Evolutionary conservation across 2,329 filamentous ascomycete species (phyloP), one percentile per base, ranked within the genome.

Genomic region (Colletotrichum aenigma): DNA sequence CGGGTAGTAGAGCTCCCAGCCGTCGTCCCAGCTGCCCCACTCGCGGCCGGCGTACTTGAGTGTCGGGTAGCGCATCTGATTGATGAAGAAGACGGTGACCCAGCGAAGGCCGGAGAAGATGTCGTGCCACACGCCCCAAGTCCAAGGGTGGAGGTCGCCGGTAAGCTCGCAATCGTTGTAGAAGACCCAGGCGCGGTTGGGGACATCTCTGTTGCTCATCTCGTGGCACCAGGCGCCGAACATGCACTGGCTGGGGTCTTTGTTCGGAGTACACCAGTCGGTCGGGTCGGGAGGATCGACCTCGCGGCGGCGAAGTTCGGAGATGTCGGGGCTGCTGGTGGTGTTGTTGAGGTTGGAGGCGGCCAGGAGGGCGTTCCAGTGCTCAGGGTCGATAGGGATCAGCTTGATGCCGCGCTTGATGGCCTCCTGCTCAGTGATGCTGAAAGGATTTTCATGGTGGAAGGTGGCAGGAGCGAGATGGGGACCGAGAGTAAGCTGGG

Each of bases 131-230:
- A 24, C 28, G 36, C 18, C 36, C 61, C 61, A 75, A 28, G 16
- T 26, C n/a, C 48, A 70, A 9, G 52, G 72, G 18, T 71, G 67
- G 15, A 66, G 64, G 28, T 71, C 36, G 3, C 72, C 72, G 13
- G 64, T 66, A 7, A 65, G 68, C 34, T 71, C 36, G 30, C 72
- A 74, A 30, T 70, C 36, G 48, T 71, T 71, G 48, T 61, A 58
- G 61, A 74, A 74, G 36, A 74, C 67, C 72, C 72, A 74, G 61
- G 67, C 72, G 36, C 72, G 72, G 36, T 58, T 71, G 24, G 68
- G 67, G 15, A 24, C 16, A n/a, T 64, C n/a, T 21, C 15, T 48
- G 58, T 36, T 56, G 43, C 67, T 55, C 18, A 56, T 52, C n/a
- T 15, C 55, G 52, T 71, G 61, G 56, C 73, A 73, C 73, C 73